Evolutionary conservation across 805 yeast species (phyloP), one percentile per base, ranked within the genome.

Genomic region (Ogataea philodendri): DNA sequence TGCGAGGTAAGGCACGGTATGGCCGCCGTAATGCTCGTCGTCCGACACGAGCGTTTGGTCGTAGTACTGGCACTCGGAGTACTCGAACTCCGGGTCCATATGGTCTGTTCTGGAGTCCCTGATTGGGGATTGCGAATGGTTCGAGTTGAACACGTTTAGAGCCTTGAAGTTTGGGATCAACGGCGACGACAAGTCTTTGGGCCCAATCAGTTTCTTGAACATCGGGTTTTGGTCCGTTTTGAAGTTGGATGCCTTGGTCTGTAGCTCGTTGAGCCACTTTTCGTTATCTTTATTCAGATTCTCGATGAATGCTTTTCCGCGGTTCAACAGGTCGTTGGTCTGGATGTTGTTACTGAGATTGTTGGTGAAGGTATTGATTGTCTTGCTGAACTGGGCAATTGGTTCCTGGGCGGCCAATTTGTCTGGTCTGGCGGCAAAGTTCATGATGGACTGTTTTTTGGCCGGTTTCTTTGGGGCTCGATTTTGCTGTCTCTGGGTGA

Each of bases 291-390:
- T 43, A 20, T 51, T 52, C 31, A 55, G 30, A 21, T 49, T 43
- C 14, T 49, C 60, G 24, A 59, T 41, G 14, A 60, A 37, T 1
- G 37, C 36, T 22, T 46, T 58, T 7, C 63, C 54, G 30, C 43
- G 54, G 11, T 28, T 45, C 5, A 59, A 24, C 15, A 59, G 35
- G 8, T 53, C 58, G 37, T 39, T 52, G 23, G 45, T 41, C 23
- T 42, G 34, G 26, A 51, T 42, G 21, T 46, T 54, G 26, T 46
- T 44, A n/a, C 54, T 37, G 9, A 59, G 18, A 26, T 51, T 58
- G 8, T 29, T 45, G 5, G 59, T 50, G 5, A 57, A 24, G 1
- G 47, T 49, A 26, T 47, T 49, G 13, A 58, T 32, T 1, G 54
- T 47, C 25, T 45, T 47, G 1, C 34, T 22, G 3, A 52, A 21